A percentile compares a stretch with the other conserved stretches of the same genome.
phyloP scores from a whole-genome alignment of 1,284 basidiomycete genomes.

The Marasmius oreades region DNA sequence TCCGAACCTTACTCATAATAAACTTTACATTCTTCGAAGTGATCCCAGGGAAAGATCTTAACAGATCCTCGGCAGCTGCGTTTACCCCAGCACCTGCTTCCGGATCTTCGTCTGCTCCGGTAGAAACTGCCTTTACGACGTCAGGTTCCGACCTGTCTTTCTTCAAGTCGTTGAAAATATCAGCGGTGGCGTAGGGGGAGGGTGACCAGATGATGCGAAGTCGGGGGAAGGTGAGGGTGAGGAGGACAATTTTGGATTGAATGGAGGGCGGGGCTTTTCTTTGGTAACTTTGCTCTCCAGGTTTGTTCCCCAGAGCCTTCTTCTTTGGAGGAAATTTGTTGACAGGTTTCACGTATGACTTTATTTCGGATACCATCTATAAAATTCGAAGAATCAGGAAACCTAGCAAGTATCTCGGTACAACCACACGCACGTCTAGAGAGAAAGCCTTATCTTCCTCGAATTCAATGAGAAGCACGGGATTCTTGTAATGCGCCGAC shows the following conservation, averaged over 20 bases:
- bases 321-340: slow-evolving; percentile 56
- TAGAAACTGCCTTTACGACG: slow-evolving; percentile 64
- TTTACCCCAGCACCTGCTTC: slow-evolving; percentile 67
- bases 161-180: slow-evolving; percentile 94
- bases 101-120: slow-evolving; percentile 77
- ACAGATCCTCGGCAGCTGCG: slow-evolving; percentile 70
- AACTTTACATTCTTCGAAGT: slow-evolving; percentile 83
- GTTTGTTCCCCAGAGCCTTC: slow-evolving; percentile 27
- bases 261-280: slow-evolving; percentile 45
- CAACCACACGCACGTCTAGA: slow-evolving; percentile 61
- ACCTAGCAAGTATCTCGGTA: too few species aligned
- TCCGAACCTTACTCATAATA: slow-evolving; percentile 79
- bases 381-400: too few species aligned
- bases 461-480: slow-evolving; percentile 96
- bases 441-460: slow-evolving; percentile 97
- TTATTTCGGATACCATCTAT: slow-evolving; percentile 57
- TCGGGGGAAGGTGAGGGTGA: slow-evolving; percentile 87
- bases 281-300: slow-evolving; percentile 38
- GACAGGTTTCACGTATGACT: slow-evolving; percentile 58
- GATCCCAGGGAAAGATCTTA: slow-evolving; percentile 75
- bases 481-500: slow-evolving; percentile 94
- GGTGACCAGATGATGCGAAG: slow-evolving; percentile 96
- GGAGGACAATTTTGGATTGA: slow-evolving; percentile 88
- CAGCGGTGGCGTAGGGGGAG: slow-evolving; percentile 88
- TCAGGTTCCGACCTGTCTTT: slow-evolving; percentile 83